Evolutionary conservation across 768 basidiomycete species (phyloP), one percentile per base, ranked within the genome.

Genomic region (Boletus subcaerulescens): DNA sequence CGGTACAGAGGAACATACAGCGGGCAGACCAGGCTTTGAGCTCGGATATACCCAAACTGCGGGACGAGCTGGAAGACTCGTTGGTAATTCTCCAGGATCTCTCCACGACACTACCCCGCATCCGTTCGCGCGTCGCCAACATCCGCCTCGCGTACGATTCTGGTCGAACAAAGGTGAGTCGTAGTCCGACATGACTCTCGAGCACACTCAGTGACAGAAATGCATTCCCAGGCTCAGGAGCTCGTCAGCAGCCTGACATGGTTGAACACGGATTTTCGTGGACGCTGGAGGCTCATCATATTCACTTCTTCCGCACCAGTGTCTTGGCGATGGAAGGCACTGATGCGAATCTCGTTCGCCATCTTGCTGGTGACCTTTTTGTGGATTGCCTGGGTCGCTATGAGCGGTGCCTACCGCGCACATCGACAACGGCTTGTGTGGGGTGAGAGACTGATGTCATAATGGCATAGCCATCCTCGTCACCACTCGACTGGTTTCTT

Each of bases 391-490:
- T 86, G 79, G 79, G 78, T 85, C 31, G 80, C 83, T 0, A 65
- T 87, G 18, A 74, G 76, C 22, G 89, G 88, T 31, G 88, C 82
- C 24, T 86, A 87, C 56, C 77, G 84, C 36, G 89, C 89, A 20
- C 86, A 91, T 66, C 77, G 85, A 60, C 83, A 89, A 62, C 75
- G 87, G 40, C 79, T 89, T 20, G 81, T 91, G 14, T 91, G 88
- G 87, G 89, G 89, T 48, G 87, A 88, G 63, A 80, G 83, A 48
- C 74, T 91, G 53, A 86, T 90, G 79, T 87, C 84, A 43, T 91
- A 69, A 77, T 11, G 10, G 4, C 17, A 3, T 31, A 22, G 31
- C 41, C 44, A 14, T 33, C 7, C 3, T 33, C 24, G 40, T 29
- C 47, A 26, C 11, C 17, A 2, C 15, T 42, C 17, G 32, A n/a